Conservation (phyloP, 2,329 filamentous ascomycete genomes). For the Microascus cirrosus region DNA sequence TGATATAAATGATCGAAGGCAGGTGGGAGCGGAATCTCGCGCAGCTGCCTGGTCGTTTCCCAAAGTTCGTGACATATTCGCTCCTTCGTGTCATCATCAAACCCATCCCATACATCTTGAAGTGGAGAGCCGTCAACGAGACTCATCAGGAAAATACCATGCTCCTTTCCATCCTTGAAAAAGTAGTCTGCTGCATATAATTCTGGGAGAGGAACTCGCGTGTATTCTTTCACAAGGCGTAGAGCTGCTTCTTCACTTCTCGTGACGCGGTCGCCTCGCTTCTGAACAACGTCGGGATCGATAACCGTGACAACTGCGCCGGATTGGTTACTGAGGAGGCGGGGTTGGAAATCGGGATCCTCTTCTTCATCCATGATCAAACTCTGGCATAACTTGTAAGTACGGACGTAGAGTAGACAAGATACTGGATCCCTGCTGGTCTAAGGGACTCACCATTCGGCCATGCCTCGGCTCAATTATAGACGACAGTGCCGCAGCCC, state of each 20-base stretch:
- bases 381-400: background rate
- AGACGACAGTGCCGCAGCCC: background rate
- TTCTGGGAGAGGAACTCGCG: background rate
- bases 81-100: background rate
- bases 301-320: background rate
- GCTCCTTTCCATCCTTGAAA: background rate
- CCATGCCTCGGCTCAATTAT: background rate
- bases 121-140: background rate
- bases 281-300: background rate
- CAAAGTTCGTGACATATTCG: background rate
- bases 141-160: background rate
- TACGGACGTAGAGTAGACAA: background rate
- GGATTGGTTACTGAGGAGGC: background rate
- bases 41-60: background rate
- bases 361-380: background rate
- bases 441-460: background rate
- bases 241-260: background rate
- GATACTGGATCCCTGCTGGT: background rate
- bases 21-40: background rate
- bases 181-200: background rate
- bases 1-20: background rate
- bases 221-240: background rate
- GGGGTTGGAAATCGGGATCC: background rate
- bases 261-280: no score
- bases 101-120: background rate